These are phyloP conservation scores for Arachnomyces sp. DNA, from an alignment of 2,329 filamentous ascomycete genomes.

Conservation along the genomic window DNA sequence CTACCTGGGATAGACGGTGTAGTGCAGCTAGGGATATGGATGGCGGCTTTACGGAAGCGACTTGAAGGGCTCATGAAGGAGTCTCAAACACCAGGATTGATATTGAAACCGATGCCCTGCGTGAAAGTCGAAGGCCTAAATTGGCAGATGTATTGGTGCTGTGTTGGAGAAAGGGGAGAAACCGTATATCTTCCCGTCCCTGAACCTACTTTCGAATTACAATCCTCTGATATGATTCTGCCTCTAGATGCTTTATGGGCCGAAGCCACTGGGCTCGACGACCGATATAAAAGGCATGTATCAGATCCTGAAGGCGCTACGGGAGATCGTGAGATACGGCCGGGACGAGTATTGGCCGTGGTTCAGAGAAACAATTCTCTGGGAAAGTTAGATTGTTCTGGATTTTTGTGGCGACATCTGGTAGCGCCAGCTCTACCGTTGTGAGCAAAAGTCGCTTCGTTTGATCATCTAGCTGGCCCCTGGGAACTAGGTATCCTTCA, in stretches of 20 bases:
- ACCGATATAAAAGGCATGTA: background rate
- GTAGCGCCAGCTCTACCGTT: no score
- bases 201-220: no score
- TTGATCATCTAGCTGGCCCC: no score
- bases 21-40: slow-evolving; percentile 1
- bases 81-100: background rate
- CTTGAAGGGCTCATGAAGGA: slow-evolving; percentile 1
- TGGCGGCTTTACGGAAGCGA: background rate
- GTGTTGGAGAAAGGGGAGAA: background rate
- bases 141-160: slow-evolving; percentile 3
- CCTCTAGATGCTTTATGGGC: background rate
- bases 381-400: no score
- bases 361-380: slow-evolving; percentile 1
- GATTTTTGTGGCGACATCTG: no score
- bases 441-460: no score
- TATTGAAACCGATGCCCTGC: slow-evolving; percentile 2
- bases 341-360: slow-evolving; percentile 1
- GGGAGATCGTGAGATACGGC: slow-evolving; percentile 1
- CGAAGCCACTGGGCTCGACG: background rate
- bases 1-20: background rate
- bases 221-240: background rate
- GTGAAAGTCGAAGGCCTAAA: background rate
- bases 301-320: slow-evolving; percentile 1
- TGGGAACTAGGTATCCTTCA: no score
- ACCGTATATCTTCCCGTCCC: background rate